Percentiles rank a stretch among this genome's conserved stretches.
phyloP scores from a whole-genome alignment of 2,329 filamentous ascomycete species.

The Trichoderma sp. region DNA sequence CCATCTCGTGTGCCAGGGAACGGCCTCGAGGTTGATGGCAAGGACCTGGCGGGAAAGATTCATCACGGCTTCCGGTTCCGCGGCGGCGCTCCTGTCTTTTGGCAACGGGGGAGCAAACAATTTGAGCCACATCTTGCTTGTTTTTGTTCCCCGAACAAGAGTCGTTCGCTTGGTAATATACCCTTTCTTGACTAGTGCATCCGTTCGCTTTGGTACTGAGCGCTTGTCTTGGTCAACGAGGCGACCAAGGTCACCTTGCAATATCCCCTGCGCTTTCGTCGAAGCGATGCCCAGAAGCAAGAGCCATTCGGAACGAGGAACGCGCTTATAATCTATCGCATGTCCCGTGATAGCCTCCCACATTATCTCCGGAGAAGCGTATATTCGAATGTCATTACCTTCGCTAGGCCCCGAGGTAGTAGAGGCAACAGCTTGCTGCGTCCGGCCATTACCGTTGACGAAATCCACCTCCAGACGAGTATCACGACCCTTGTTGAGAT shows the following conservation, averaged over 20 bases:
- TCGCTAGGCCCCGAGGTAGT: neutral
- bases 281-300: slow-evolving; percentile 57
- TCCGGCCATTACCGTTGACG: neutral
- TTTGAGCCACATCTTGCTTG: slow-evolving; percentile 61
- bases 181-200: slow-evolving; percentile 56
- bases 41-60: slow-evolving; percentile 40
- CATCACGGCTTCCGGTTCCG: slow-evolving; percentile 33
- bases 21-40: slow-evolving; percentile 48
- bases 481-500: neutral
- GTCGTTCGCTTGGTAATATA: slow-evolving; percentile 61
- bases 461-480: neutral
- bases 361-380: slow-evolving; percentile 53
- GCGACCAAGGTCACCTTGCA: slow-evolving; percentile 58
- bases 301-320: slow-evolving; percentile 59
- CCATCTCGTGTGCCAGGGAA: slow-evolving; percentile 56
- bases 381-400: slow-evolving; percentile 35
- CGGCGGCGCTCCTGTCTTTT: slow-evolving; percentile 31
- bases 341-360: slow-evolving; percentile 61
- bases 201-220: slow-evolving; percentile 60
- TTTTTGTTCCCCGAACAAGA: slow-evolving; percentile 57
- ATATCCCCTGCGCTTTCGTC: slow-evolving; percentile 51
- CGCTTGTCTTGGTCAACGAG: slow-evolving; percentile 61
- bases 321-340: slow-evolving; percentile 54
- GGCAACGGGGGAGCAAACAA: slow-evolving; percentile 49
- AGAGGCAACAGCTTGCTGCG: neutral